A percentile compares a stretch with the other conserved stretches of the same genome.
Evolutionary conservation across 148 eudicot genomes (phyloP).

Genomic region (Cornus florida): DNA sequence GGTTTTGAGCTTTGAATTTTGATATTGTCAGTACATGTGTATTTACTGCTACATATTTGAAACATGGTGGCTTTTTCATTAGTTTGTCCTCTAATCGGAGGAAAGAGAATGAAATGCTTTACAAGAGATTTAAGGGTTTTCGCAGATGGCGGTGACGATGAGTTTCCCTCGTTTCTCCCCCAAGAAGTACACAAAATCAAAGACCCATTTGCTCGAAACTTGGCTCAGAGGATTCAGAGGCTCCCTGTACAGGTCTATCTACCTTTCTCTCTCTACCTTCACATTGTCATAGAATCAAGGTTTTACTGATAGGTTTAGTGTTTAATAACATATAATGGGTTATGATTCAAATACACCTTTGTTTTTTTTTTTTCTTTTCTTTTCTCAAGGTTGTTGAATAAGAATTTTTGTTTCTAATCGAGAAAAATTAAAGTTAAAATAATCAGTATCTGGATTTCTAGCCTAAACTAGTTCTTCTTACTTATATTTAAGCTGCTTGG

Average conservation of each 20-base stretch:
- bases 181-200: constrained; percentile 58
- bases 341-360: too few species aligned
- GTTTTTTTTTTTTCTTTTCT: too few species aligned
- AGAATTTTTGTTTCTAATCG: background rate
- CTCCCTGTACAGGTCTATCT: constrained; percentile 65
- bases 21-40: background rate
- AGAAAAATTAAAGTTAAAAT: too few species aligned
- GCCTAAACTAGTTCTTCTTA: background rate
- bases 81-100: constrained; percentile 6
- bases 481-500: background rate
- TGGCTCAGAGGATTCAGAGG: constrained; percentile 74
- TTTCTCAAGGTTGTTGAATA: background rate
- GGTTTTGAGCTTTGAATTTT: background rate
- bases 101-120: constrained; percentile 9
- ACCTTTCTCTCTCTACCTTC: background rate
- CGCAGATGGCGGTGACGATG: constrained; percentile 11
- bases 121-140: background rate
- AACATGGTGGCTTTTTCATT: constrained; percentile 8
- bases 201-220: constrained; percentile 67
- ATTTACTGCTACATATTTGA: too few species aligned
- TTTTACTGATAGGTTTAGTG: background rate
- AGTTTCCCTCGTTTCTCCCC: constrained; percentile 80
- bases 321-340: background rate
- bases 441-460: background rate
- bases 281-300: background rate